A percentile compares a stretch with the other conserved stretches of the same genome.
These are phyloP conservation scores for Botryotinia narcissicola DNA, from an alignment of 2,329 filamentous ascomycete species.

Conservation along the genomic window DNA sequence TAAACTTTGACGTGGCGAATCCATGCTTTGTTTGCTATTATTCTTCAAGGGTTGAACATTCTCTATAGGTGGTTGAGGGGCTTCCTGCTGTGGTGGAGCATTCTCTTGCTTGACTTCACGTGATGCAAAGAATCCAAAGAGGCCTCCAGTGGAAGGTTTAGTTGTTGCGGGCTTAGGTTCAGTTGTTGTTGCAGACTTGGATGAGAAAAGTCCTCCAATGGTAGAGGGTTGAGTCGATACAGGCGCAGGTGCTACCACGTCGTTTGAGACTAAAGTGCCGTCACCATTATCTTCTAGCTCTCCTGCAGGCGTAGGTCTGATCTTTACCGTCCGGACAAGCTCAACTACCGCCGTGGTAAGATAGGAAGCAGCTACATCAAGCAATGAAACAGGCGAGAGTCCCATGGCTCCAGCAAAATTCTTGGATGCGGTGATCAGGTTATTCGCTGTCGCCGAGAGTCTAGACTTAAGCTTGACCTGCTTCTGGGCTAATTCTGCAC, in stretches of 20 bases:
- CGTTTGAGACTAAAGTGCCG: slow-evolving; percentile 62
- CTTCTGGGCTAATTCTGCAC: slow-evolving; percentile 52
- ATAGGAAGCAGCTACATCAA: slow-evolving; percentile 92
- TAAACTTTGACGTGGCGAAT: background rate
- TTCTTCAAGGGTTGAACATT: background rate
- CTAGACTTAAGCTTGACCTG: slow-evolving; percentile 72
- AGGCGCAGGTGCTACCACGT: slow-evolving; percentile 47
- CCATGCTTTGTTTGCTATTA: background rate
- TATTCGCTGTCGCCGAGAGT: slow-evolving; percentile 92
- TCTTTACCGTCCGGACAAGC: slow-evolving; percentile 78
- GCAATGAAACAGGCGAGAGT: slow-evolving; percentile 84
- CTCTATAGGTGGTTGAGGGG: background rate
- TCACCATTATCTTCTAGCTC: slow-evolving; percentile 80
- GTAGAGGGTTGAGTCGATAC: background rate
- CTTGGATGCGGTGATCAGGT: slow-evolving; percentile 90
- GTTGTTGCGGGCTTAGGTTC: slow-evolving; percentile 2
- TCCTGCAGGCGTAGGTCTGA: slow-evolving; percentile 69
- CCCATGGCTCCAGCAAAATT: slow-evolving; percentile 82
- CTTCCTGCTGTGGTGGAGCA: slow-evolving; percentile 13
- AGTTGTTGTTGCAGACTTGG: background rate
- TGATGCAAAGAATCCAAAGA: slow-evolving; percentile 61
- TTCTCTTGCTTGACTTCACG: slow-evolving; percentile 40
- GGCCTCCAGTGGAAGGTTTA: background rate
- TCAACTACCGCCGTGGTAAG: slow-evolving; percentile 83
- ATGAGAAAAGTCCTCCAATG: background rate